Conservation (phyloP, 768 basidiomycete species). For the Tylopilus felleus region DNA sequence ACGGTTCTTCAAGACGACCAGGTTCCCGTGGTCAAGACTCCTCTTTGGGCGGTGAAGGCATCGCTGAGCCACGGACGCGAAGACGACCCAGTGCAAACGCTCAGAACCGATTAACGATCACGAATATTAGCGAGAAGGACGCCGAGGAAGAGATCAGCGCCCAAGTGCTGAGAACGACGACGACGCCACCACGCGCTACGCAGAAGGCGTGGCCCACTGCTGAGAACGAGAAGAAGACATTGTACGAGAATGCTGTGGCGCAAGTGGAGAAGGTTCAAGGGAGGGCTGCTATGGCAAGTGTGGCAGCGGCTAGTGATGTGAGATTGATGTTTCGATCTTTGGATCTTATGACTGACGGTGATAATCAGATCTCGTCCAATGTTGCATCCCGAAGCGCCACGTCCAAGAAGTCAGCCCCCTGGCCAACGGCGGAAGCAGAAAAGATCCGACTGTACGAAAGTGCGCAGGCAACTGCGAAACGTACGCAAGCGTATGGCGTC, state of each 20-base stretch:
- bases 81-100: constrained; percentile 32
- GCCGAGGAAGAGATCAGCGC: constrained; percentile 34
- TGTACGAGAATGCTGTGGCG: constrained; percentile 39
- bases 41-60: constrained; percentile 1
- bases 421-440: constrained; percentile 74
- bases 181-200: constrained; percentile 27
- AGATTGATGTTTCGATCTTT: constrained; percentile 6
- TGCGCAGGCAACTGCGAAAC: constrained; percentile 63
- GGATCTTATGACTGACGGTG: constrained; percentile 5
- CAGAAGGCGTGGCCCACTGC: constrained; percentile 31
- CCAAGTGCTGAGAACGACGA: constrained; percentile 2
- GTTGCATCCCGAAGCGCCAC: not conserved
- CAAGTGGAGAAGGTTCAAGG: constrained; percentile 40
- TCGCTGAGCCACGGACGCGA: constrained; percentile 18
- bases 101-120: constrained; percentile 39
- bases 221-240: constrained; percentile 43
- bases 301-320: constrained; percentile 26
- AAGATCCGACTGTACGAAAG: constrained; percentile 67
- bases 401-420: constrained; percentile 30
- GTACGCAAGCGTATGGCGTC: constrained; percentile 46
- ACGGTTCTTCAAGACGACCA: constrained; percentile 15
- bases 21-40: constrained; percentile 11
- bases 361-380: constrained; percentile 5
- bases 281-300: constrained; percentile 24
- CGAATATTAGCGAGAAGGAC: constrained; percentile 40